Evolutionary conservation across 257 asterid species (phyloP), one percentile per base, ranked within the genome.

Genomic region (Eucommia ulmoides): DNA sequence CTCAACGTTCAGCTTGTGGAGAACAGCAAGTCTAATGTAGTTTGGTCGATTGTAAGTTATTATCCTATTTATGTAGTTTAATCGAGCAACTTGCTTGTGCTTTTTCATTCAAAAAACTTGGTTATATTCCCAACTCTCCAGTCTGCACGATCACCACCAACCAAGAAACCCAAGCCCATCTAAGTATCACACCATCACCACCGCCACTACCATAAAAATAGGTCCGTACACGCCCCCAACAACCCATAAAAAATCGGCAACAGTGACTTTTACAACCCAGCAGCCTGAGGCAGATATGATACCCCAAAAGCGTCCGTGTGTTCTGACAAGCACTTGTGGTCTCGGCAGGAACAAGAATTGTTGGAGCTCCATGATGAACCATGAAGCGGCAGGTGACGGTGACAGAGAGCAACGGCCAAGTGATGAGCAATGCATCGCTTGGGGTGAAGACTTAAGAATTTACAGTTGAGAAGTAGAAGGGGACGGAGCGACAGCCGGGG

Each of bases 161-260:
- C 94, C 94, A 82, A 70, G 96, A 82, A 60, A 69, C 45, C 92
- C 83, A 72, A 56, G 69, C 83, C 84, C 92, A 69, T 58, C 24
- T 49, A 45, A 92, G 91, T 58, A 86, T 63, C 58, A 65, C 57
- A 26, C 59, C 64, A 52, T 59, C 53, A 16, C 49, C 74, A 22
- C 41, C 56, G 24, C 64, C 74, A 51, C 61, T 33, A 2, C 49
- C 55, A 29, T 60, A 71, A 53, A 74, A 48, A 78, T 0, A 0
- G 96, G 94, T 17, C 78, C 93, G 44, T 75, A 50, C 72, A 83
- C 17, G 66, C 94, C 94, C 52, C 96, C 78, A 18, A 78, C 91
- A 33, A 80, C 0, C 58, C 74, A 52, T 70, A 80, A 22, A 87
- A 87, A 7, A 58, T 2, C 1, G 96, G 96, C 16, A 93, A 78